Base-by-base conservation (phyloP, 2,329 filamentous ascomycete species). In the Ophiostoma ulmi region DNA sequence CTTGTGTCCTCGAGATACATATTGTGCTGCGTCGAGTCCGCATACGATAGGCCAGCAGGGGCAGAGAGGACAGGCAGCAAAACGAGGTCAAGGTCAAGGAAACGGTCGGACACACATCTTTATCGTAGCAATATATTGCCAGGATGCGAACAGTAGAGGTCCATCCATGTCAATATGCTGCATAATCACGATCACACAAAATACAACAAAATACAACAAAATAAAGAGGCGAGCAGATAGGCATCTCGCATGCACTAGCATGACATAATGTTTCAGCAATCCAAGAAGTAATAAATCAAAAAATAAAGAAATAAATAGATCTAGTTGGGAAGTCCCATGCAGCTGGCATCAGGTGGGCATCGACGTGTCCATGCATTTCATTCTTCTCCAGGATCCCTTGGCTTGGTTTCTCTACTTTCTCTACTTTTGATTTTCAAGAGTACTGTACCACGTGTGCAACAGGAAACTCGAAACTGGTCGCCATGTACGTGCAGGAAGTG, bases 391-490 rank as follows among this genome's bases (percentile, higher is more conserved):
- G 52, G 52, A 58, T 58, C 52, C n/a, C 52, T 5, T 58, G 26
- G 14, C 58, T 63, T 26, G n/a, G n/a, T 26, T 58, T 10, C 48
- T 52, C 20, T 52, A 1, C 14, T 52, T 52, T 17, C 20, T n/a
- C 14, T 14, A 5, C 11, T 48, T 52, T n/a, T 52, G 10, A 10
- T n/a, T 39, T 39, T 39, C 38, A 13, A 13, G 17, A 48, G 44
- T 20, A 31, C 17, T 48, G 61, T 38, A 3, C 31, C 31, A 61
- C 26, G 22, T 20, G 61, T 64, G 61, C 61, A 38, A 36, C 61
- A 64, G 35, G 61, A 64, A 64, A 64, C 61, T 64, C 61, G 61
- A 64, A 64, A 64, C 35, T 38, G 31, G 61, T 55, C 36, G 20
- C 26, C 61, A 20, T 11, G 44, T 26, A 39, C 20, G 17, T 55